Conservation (phyloP, 345 rosid species). For the Streptanthus diversifolius region DNA sequence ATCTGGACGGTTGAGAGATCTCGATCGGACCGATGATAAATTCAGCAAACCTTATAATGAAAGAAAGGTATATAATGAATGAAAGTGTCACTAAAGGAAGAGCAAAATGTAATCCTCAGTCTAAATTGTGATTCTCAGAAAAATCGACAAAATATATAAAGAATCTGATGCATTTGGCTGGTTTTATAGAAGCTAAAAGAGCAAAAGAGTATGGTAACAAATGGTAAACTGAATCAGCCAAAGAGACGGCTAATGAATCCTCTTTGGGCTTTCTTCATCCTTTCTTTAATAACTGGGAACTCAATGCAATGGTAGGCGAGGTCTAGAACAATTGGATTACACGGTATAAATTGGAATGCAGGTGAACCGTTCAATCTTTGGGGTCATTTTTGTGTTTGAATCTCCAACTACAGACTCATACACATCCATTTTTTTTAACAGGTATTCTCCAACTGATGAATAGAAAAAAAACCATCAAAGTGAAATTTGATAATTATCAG, state of each 20-base stretch:
- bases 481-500: neutral
- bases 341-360: constrained; percentile 54
- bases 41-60: no score
- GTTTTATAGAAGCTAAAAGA: neutral
- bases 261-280: constrained; percentile 77
- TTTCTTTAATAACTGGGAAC: constrained; percentile 78
- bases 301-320: constrained; percentile 62
- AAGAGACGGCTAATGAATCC: constrained; percentile 74
- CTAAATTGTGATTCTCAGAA: constrained; percentile 14
- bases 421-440: constrained; percentile 70
- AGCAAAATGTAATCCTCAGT: constrained; percentile 2
- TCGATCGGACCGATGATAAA: no score
- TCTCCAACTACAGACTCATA: constrained; percentile 83
- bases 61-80: no score
- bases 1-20: no score
- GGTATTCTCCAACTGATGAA: constrained; percentile 59
- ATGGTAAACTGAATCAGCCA: constrained; percentile 34
- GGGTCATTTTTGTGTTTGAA: constrained; percentile 47
- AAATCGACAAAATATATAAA: neutral
- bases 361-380: constrained; percentile 89
- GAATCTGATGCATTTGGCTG: neutral
- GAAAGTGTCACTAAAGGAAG: neutral
- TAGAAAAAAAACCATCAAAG: neutral
- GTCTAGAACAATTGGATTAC: constrained; percentile 86
- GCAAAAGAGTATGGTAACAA: neutral